A percentile compares a stretch with the other conserved stretches of the same genome.
Conservation (phyloP, 345 rosid species). For the Raphanus sativus region DNA sequence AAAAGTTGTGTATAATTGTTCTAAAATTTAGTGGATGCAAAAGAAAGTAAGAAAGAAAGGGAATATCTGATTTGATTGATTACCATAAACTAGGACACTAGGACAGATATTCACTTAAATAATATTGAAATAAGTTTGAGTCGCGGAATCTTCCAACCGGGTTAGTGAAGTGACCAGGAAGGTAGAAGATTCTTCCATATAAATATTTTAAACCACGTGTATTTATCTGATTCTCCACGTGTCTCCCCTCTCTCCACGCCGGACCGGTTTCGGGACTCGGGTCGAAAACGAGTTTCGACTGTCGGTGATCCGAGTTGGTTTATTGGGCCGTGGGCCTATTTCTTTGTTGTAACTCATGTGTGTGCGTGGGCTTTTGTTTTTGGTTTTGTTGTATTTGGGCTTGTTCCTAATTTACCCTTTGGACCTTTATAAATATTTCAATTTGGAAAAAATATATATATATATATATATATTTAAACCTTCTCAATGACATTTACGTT, state of each 20-base stretch:
- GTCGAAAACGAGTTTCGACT: too few relatives aligned
- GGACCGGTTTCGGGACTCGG: too few relatives aligned
- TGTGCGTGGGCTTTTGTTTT: too few relatives aligned
- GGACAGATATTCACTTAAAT: constrained; percentile 30
- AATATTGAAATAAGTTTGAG: constrained; percentile 28
- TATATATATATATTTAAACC: neutral
- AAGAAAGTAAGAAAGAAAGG: constrained; percentile 27
- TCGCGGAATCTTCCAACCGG: constrained; percentile 35
- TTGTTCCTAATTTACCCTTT: too few relatives aligned
- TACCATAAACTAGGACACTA: constrained; percentile 22
- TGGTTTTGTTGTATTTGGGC: too few relatives aligned
- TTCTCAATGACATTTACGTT: neutral
- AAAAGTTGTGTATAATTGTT: constrained; percentile 29
- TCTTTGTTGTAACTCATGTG: too few relatives aligned
- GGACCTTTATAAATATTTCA: too few relatives aligned
- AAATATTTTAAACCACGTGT: constrained; percentile 5
- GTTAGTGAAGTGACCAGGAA: constrained; percentile 37
- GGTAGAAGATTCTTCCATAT: constrained; percentile 33
- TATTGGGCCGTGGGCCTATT: too few relatives aligned
- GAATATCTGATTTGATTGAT: constrained; percentile 29
- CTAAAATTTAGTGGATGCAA: constrained; percentile 37
- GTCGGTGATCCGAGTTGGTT: too few relatives aligned
- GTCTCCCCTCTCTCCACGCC: too few relatives aligned
- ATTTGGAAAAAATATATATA: too few relatives aligned
- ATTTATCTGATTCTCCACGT: too few relatives aligned